Base-by-base conservation (phyloP, 2,329 filamentous ascomycete genomes). In the Chaetomiaceae sp. region DNA sequence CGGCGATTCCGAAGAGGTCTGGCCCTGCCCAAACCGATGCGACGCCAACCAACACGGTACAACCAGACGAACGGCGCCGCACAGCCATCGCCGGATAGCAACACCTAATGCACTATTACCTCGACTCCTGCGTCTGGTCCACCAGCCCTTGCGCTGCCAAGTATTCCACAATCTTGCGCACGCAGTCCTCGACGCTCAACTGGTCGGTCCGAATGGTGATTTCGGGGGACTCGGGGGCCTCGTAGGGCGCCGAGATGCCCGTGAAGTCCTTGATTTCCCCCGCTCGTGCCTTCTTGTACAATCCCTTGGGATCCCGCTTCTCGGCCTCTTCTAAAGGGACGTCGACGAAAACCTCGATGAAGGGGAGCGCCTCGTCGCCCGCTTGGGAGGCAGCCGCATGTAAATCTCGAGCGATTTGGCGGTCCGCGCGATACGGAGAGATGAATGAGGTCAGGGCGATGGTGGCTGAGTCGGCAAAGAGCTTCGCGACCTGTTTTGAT, bases 221-320 rank as follows among this genome's bases (percentile, higher is more conserved):
- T 74, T 98, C 93, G 1, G 93, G 79, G 48, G 81, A 81, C 65
- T 83, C 73, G 5, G 93, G 93, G 51, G 81, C 87, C 78, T 98
- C 93, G 65, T 98, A 98, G 2, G 93, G 93, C 24, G 91, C 89
- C 56, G 84, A 90, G 61, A 97, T 88, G 46, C 93, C 93, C 1
- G 93, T 98, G 65, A 98, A 98, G 58, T 97, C 88, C 69, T 94
- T 93, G 69, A 97, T 97, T 67, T 94, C 82, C 36, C 93, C 93
- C 42, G 86, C 84, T 36, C 91, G 76, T 11, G 93, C 93, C 79
- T 95, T 95, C 78, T 95, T 95, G 73, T 98, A 98, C 50, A 97
- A 72, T 5, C 91, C 93, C 80, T 98, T 98, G 39, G 93, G 93
- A 64, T 98, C 93, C 53, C 93, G 82, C 78, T 91, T 76, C 79